Evolutionary conservation across 768 basidiomycete genomes (phyloP), one percentile per base, ranked within the genome.

Genomic region (Leccinum ochraceum): DNA sequence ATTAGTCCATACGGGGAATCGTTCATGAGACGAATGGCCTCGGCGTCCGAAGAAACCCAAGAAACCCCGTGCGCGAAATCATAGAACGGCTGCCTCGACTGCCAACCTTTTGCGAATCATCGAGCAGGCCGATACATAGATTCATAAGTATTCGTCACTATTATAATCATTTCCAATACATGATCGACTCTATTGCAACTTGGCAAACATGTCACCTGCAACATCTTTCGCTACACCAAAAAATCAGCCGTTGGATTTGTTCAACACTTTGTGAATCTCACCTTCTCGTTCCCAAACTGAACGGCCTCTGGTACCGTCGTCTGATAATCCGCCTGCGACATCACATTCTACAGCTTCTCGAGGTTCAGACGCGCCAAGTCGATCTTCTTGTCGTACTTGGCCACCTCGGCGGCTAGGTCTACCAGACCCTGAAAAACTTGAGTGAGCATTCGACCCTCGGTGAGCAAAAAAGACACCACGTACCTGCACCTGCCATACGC

Each of bases 1-100:
- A 66, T 92, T 83, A 1, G 96, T 97, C 91, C 97, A 70, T 95
- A 98, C 0, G 85, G 85, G 17, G 95, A 97, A 73, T 98, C 94
- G 73, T 98, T 98, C 92, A 99, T 99, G 36, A 98, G 83, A n/a
- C 75, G 71, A 58, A 98, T 76, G 1, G 97, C 96, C 71, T 96
- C 94, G 50, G 87, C 90, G 71, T 98, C 97, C 0, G 86, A 86
- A 9, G 82, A 78, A 22, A 94, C 90, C 90, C 90, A 54, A 39
- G 11, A 13, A 20, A 30, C 10, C n/a, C 14, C 34, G 13, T 14
- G 50, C 36, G 17, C 26, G 17, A 20, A n/a, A 17, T 6, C 16
- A 49, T 26, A 3, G 5, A 28, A 36, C 4, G 30, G 6, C 3
- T 26, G 26, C 4, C 11, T 36, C 3, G 50, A 58, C 71, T 58